Conservation (phyloP, 179 eudicot species). For the Gypsophila paniculata region DNA sequence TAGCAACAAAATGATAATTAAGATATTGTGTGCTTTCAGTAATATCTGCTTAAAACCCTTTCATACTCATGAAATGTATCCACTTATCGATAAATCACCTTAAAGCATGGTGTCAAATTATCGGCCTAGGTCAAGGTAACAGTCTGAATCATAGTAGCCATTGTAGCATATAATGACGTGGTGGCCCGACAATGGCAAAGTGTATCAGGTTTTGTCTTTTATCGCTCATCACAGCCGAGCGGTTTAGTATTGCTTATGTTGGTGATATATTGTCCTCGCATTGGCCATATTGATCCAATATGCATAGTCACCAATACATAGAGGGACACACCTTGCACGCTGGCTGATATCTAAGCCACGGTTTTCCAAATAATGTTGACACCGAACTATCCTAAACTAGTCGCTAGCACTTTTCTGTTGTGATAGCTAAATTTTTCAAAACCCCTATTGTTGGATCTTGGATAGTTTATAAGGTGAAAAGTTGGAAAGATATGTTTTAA, state of each 20-base stretch:
- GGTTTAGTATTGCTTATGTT: neutral
- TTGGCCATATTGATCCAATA: neutral
- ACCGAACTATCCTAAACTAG: no score
- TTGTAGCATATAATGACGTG: neutral
- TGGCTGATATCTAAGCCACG: neutral
- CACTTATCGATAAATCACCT: no score
- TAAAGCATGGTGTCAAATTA: neutral
- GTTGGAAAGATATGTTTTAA: no score
- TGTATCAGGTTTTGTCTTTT: no score
- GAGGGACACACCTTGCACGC: neutral
- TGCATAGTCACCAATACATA: neutral
- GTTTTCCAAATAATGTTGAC: neutral
- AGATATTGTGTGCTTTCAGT: neutral
- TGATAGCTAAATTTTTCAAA: no score
- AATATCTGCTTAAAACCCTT: no score
- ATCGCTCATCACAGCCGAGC: neutral
- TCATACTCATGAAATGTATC: neutral
- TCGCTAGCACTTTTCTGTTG: no score
- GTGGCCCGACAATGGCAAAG: neutral
- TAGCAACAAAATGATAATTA: constrained; percentile 6
- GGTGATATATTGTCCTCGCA: neutral
- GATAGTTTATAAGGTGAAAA: no score
- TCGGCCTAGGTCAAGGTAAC: neutral
- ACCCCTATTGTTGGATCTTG: no score
- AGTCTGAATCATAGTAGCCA: neutral